Evolutionary conservation across 352 stramenopile species (phyloP), one percentile per base, ranked within the genome.

Genomic region (Phytophthora agathidicida): DNA sequence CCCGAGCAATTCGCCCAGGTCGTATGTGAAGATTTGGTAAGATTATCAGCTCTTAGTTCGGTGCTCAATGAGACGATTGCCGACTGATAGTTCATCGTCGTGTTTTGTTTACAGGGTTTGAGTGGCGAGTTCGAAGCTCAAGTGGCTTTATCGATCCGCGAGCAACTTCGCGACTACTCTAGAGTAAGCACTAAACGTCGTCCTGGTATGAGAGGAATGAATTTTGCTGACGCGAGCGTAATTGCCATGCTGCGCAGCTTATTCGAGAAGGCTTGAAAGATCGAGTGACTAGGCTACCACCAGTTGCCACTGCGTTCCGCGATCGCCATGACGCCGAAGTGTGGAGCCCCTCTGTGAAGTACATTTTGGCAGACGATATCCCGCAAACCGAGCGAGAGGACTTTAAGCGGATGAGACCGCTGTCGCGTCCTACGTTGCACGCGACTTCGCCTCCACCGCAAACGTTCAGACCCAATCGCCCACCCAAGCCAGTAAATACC

Each of bases 401-500:
- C 35, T 91, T 89, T 46, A 91, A 91, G 57, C 73, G 84, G 22
- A 93, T 91, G 79, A 76, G 83, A 23, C 65, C 81, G 2, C 71
- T 88, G 19, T 88, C 76, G 23, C 77, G 86, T 24, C 75, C 58
- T 43, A 89, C 62, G 17, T 58, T 81, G 1, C 56, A 80, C 0
- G 57, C 65, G 49, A 32, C 63, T 20, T 56, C 73, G 2, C 55
- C 65, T 1, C 51, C 66, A 13, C 51, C 52, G 16, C 57, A 65
- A 6, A 42, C 56, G 30, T 30, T 51, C 8, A 88, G 82, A 58
- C 73, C 81, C 8, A 93, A 93, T 35, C 79, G 81, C 2, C 83
- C 83, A 19, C 84, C 84, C 5, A 93, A 93, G 63, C 84, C 84
- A 24, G 84, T 93, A 17, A 93, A 93, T 51, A 91, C 84, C 22